Evolutionary conservation across 148 eudicot species (phyloP).

Genomic region (Rhododendron williamsianum): DNA sequence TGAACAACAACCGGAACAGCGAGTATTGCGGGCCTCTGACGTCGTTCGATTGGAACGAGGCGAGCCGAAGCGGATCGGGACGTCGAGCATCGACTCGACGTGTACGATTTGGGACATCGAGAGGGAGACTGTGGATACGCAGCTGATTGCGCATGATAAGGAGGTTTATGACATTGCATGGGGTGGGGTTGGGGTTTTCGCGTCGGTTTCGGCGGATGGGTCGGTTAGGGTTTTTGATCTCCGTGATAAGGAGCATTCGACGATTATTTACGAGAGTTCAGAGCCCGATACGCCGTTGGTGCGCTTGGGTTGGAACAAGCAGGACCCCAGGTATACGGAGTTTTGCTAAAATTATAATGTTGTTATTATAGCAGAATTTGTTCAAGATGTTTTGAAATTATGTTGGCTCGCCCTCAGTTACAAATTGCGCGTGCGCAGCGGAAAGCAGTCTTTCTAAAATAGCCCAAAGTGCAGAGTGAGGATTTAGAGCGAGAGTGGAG

Average conservation of each 20-base stretch:
- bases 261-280: constrained; percentile 67
- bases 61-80: constrained; percentile 57
- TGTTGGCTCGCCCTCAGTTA: neutral
- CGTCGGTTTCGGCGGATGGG: constrained; percentile 70
- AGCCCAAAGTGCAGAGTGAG: neutral
- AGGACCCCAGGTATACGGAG: constrained; percentile 55
- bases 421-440: neutral
- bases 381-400: neutral
- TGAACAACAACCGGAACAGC: constrained; percentile 49
- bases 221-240: constrained; percentile 68
- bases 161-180: constrained; percentile 78
- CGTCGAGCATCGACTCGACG: constrained; percentile 61
- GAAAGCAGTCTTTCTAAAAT: too few species aligned
- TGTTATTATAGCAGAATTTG: neutral
- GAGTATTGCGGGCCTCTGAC: constrained; percentile 63
- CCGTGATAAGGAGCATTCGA: constrained; percentile 68
- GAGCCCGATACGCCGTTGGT: constrained; percentile 87
- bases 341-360: neutral
- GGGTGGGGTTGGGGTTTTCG: constrained; percentile 77
- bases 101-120: constrained; percentile 79
- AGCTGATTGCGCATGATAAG: constrained; percentile 74
- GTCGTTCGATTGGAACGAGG: constrained; percentile 73
- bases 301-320: constrained; percentile 90
- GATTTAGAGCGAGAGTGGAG: neutral
- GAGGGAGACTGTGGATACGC: constrained; percentile 60